Evolutionary conservation across 2,329 filamentous ascomycete genomes (phyloP), one percentile per base, ranked within the genome.

Genomic region (Lomentospora prolificans): DNA sequence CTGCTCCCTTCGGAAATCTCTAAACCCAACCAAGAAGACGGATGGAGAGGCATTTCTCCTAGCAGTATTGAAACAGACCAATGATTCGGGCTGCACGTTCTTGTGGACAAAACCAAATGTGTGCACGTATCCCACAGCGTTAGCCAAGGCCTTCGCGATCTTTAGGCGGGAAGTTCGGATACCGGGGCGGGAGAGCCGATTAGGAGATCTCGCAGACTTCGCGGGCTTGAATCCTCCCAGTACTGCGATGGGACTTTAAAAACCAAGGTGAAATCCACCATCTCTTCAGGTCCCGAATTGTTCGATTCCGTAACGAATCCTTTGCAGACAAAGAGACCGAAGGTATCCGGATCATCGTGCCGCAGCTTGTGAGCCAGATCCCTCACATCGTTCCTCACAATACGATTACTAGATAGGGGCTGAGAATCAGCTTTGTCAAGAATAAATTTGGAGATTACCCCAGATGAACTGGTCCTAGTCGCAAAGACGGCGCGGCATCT

Each of bases 41-140:
- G 36, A 12, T 17, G 36, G 36, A 17, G 57, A 12, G 6, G 57
- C 51, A 1, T 52, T 39, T 3, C 50, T 41, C 3, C 8, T 17
- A 1, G 24, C 52, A 4, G 6, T 10, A 6, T 57, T 51, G 50
- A 69, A 61, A 3, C 68, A 57, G 12, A 60, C 56, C 22, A 74
- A 61, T 0, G 64, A 71, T 31, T 77, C 73, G 1, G 74, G 73
- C 0, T 70, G 66, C 17, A 78, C 70, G 51, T 69, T 72, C 59
- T 76, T 77, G 63, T 78, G 73, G 2, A 77, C 74, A 46, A 76
- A 73, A 4, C 64, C 65, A 25, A 66, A 67, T 3, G 76, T 73
- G 64, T 78, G 71, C 8, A 78, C 70, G n/a, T 55, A 60, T 72
- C 64, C 4, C 67, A 64, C 53, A 4, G 60, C 57, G 3, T 50